These are phyloP conservation scores for Moelleriella libera DNA, from an alignment of 2,329 filamentous ascomycete genomes.

Conservation along the genomic window DNA sequence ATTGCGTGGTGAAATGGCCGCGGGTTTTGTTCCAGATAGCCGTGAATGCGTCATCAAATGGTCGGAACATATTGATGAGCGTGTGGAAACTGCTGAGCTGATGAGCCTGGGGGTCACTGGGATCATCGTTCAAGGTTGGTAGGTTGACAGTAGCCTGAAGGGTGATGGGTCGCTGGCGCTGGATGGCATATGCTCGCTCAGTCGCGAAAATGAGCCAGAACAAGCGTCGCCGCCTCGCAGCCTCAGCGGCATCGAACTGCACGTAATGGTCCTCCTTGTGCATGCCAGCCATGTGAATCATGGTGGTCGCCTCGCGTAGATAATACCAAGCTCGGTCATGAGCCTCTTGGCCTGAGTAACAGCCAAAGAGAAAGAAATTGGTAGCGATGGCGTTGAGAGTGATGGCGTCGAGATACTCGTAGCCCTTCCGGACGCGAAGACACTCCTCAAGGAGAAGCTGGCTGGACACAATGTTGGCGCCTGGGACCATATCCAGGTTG, in stretches of 20 bases:
- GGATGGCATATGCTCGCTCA: constrained; percentile 60
- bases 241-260: constrained; percentile 43
- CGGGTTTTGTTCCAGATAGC: constrained; percentile 53
- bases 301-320: constrained; percentile 60
- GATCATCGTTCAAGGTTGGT: constrained; percentile 48
- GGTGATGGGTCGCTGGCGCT: constrained; percentile 54
- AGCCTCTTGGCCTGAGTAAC: constrained; percentile 55
- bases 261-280: constrained; percentile 49
- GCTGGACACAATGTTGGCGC: constrained; percentile 47
- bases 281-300: constrained; percentile 48
- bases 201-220: constrained; percentile 63
- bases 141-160: constrained; percentile 54
- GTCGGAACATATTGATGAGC: constrained; percentile 48
- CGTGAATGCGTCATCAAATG: constrained; percentile 52
- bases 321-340: constrained; percentile 71
- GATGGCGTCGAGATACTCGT: constrained; percentile 43
- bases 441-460: constrained; percentile 55
- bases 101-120: constrained; percentile 36
- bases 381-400: constrained; percentile 48
- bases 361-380: constrained; percentile 68
- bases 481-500: constrained; percentile 40
- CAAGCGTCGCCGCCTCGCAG: constrained; percentile 48
- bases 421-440: constrained; percentile 47
- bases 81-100: constrained; percentile 43
- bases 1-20: constrained; percentile 39